Conservation (phyloP, 2,329 filamentous ascomycete genomes). For the Microdochium nivale region DNA sequence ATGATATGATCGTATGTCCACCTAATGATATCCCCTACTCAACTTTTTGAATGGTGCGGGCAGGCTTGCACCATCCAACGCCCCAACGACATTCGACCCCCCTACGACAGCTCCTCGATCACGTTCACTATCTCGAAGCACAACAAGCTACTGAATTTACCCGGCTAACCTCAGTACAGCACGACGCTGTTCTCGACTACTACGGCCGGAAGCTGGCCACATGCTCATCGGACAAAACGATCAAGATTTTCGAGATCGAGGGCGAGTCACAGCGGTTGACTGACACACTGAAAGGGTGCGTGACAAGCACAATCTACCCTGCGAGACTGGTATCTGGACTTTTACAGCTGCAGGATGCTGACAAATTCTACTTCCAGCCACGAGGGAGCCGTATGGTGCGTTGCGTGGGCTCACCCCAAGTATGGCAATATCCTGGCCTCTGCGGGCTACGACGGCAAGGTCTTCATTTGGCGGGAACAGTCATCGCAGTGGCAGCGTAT, state of each 20-base stretch:
- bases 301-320: constrained; percentile 10
- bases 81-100: constrained; percentile 2
- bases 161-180: constrained; percentile 37
- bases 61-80: background rate
- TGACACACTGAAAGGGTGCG: constrained; percentile 94
- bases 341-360: background rate
- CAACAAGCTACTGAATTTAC: background rate
- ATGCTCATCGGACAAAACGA: constrained; percentile 95
- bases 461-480: constrained; percentile 96
- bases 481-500: constrained; percentile 70
- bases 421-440: constrained; percentile 97
- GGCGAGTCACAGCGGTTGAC: constrained; percentile 82
- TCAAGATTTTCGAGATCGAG: constrained; percentile 98
- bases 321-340: background rate
- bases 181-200: constrained; percentile 97
- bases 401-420: constrained; percentile 96
- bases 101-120: background rate
- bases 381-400: constrained; percentile 95
- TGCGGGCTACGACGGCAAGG: constrained; percentile 93
- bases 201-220: constrained; percentile 94
- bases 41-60: background rate
- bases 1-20: constrained; percentile 96
- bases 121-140: constrained; percentile 10
- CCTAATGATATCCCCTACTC: background rate
- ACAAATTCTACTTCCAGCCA: constrained; percentile 49